Percentiles rank a stretch among this genome's conserved stretches.
These are phyloP conservation scores for Exophiala xenobiotica DNA, from an alignment of 2,329 filamentous ascomycete species.

Conservation along the genomic window DNA sequence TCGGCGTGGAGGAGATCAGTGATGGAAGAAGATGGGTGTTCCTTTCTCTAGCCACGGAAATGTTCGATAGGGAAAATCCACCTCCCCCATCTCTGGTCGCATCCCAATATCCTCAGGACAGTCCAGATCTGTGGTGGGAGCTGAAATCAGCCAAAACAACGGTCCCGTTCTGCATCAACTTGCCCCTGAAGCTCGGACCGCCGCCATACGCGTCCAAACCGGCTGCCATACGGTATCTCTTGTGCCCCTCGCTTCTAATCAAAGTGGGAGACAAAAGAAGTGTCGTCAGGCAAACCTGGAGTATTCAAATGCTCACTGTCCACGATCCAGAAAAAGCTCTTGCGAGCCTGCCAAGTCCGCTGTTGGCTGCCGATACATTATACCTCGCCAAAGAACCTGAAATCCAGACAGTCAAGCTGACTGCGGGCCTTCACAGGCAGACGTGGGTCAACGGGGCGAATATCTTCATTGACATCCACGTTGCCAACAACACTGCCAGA, in stretches of 20 bases:
- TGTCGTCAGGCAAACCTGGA: slow-evolving; percentile 51
- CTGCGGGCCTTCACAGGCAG: slow-evolving; percentile 56
- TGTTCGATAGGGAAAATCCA: slow-evolving; percentile 51
- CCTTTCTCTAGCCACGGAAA: slow-evolving; percentile 51
- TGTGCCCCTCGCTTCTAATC: slow-evolving; percentile 50
- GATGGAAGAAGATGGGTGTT: slow-evolving; percentile 50
- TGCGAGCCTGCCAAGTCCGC: slow-evolving; percentile 48
- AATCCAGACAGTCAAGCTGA: slow-evolving; percentile 48
- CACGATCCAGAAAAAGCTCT: slow-evolving; percentile 59
- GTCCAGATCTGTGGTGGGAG: slow-evolving; percentile 45
- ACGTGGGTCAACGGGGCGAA: slow-evolving; percentile 58
- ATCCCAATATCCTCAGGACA: slow-evolving; percentile 38
- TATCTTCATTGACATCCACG: slow-evolving; percentile 55
- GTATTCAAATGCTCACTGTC: slow-evolving; percentile 52
- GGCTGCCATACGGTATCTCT: slow-evolving; percentile 52
- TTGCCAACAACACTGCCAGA: slow-evolving; percentile 50
- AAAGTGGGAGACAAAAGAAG: slow-evolving; percentile 49
- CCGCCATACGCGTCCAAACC: slow-evolving; percentile 55
- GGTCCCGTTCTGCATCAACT: slow-evolving; percentile 53
- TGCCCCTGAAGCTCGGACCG: slow-evolving; percentile 55
- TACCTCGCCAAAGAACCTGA: slow-evolving; percentile 43
- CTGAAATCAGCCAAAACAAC: slow-evolving; percentile 48
- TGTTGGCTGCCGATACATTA: slow-evolving; percentile 41
- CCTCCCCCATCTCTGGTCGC: slow-evolving; percentile 53
- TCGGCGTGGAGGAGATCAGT: slow-evolving; percentile 54